These are phyloP conservation scores for Globisporangium orthogonon DNA, from an alignment of 352 stramenopile genomes.

Conservation along the genomic window DNA sequence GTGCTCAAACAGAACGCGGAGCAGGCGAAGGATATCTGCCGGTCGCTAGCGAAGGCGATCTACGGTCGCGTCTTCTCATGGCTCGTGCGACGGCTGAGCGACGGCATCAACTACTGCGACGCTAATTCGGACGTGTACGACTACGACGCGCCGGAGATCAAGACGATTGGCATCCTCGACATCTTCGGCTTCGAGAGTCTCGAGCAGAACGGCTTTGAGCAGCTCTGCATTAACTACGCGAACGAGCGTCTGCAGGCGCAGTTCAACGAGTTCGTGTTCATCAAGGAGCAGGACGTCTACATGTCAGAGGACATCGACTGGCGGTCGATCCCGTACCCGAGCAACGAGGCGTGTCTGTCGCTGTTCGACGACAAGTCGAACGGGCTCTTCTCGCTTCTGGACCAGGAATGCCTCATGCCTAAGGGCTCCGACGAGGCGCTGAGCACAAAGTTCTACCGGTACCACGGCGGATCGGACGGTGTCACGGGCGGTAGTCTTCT, in stretches of 20 bases:
- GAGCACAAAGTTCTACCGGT: slow-evolving; percentile 78
- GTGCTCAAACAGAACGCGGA: slow-evolving; percentile 63
- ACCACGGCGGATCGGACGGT: slow-evolving; percentile 30
- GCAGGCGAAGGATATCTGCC: slow-evolving; percentile 85
- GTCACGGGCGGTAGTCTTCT: slow-evolving; percentile 16
- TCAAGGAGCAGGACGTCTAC: slow-evolving; percentile 82
- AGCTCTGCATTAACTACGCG: slow-evolving; percentile 80
- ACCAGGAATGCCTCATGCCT: slow-evolving; percentile 81
- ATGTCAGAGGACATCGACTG: slow-evolving; percentile 83
- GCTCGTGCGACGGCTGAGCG: slow-evolving; percentile 86
- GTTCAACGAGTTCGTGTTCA: slow-evolving; percentile 89
- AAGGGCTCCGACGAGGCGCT: slow-evolving; percentile 79
- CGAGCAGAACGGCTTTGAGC: slow-evolving; percentile 71
- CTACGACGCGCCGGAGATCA: slow-evolving; percentile 23
- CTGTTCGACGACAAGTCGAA: slow-evolving; percentile 81
- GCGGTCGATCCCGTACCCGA: slow-evolving; percentile 71
- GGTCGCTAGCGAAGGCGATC: slow-evolving; percentile 94
- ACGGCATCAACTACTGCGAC: slow-evolving; percentile 74
- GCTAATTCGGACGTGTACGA: slow-evolving; percentile 31
- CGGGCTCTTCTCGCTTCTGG: slow-evolving; percentile 74
- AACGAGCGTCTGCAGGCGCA: slow-evolving; percentile 81
- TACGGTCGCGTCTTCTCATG: slow-evolving; percentile 96
- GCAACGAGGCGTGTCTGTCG: slow-evolving; percentile 70
- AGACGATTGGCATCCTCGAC: slow-evolving; percentile 82
- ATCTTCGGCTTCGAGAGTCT: slow-evolving; percentile 89